phyloP scores from a whole-genome alignment of 768 basidiomycete species.

The Cystofilobasidium macerans region DNA sequence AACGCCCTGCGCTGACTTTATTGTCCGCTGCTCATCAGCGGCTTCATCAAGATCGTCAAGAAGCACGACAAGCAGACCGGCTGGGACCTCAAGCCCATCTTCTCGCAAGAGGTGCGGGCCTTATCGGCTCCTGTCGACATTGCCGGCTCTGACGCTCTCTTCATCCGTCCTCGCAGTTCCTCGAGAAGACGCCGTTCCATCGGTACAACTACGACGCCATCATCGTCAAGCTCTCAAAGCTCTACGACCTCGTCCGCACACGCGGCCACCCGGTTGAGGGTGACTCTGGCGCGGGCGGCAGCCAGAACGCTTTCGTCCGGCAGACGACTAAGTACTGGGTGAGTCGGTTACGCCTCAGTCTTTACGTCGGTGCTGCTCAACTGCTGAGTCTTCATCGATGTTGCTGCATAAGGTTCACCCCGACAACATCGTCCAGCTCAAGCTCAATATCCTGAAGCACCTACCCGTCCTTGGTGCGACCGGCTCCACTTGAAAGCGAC shows the following conservation, averaged over 20 bases:
- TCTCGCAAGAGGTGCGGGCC: slow-evolving; percentile 54
- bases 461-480: slow-evolving; percentile 79
- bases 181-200: slow-evolving; percentile 62
- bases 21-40: slow-evolving; percentile 34
- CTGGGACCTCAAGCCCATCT: slow-evolving; percentile 66
- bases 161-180: slow-evolving; percentile 42
- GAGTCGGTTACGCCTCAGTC: slow-evolving; percentile 18
- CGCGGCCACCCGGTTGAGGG: slow-evolving; percentile 88
- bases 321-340: slow-evolving; percentile 99
- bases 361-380: not conserved
- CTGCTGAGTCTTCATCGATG: not conserved
- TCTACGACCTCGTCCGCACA: slow-evolving; percentile 91
- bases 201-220: slow-evolving; percentile 55
- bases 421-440: slow-evolving; percentile 86
- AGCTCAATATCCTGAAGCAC: slow-evolving; percentile 81
- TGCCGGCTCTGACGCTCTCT: not conserved
- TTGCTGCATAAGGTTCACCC: slow-evolving; percentile 53
- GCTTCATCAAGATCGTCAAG: slow-evolving; percentile 98
- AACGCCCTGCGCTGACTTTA: not conserved
- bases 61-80: slow-evolving; percentile 98
- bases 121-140: not conserved
- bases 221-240: slow-evolving; percentile 86
- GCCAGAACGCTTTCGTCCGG: slow-evolving; percentile 91
- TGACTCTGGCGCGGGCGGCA: slow-evolving; percentile 86
- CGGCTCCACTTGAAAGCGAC: not conserved